Conservation (phyloP, 345 rosid genomes). For the Tarenaya hassleriana region DNA sequence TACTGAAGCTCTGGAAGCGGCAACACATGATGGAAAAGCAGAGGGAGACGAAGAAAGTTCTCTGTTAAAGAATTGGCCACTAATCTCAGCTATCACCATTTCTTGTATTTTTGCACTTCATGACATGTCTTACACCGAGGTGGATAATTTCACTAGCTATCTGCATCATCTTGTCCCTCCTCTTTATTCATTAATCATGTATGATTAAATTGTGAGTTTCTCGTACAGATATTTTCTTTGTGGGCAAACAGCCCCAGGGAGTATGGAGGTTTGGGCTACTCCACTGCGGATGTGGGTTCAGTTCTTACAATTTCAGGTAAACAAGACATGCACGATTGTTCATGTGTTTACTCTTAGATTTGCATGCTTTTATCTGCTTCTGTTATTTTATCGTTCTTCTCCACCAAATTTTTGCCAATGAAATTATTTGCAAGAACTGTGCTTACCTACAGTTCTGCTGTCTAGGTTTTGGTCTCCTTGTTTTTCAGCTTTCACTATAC, state of each 20-base stretch:
- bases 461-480: slow-evolving; percentile 72
- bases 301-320: slow-evolving; percentile 74
- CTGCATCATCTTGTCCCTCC: slow-evolving; percentile 2
- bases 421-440: not conserved
- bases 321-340: not conserved
- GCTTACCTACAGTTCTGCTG: slow-evolving; percentile 15
- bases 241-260: slow-evolving; percentile 85
- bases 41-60: slow-evolving; percentile 27
- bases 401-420: not conserved
- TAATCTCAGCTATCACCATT: slow-evolving; percentile 75
- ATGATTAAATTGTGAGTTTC: not conserved
- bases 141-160: slow-evolving; percentile 17
- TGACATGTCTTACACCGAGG: slow-evolving; percentile 97
- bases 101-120: slow-evolving; percentile 82
- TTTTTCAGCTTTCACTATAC: slow-evolving; percentile 66
- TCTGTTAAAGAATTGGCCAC: slow-evolving; percentile 77
- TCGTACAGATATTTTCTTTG: slow-evolving; percentile 58
- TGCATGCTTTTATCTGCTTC: not conserved
- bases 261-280: slow-evolving; percentile 64
- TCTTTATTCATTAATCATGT: not conserved
- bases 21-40: slow-evolving; percentile 21
- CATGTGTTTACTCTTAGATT: too few relatives aligned
- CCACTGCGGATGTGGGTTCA: slow-evolving; percentile 60
- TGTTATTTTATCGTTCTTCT: not conserved
- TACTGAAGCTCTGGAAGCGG: slow-evolving; percentile 41